Base-by-base conservation (phyloP, 2,329 filamentous ascomycete species). In the Penicillium sp. region DNA sequence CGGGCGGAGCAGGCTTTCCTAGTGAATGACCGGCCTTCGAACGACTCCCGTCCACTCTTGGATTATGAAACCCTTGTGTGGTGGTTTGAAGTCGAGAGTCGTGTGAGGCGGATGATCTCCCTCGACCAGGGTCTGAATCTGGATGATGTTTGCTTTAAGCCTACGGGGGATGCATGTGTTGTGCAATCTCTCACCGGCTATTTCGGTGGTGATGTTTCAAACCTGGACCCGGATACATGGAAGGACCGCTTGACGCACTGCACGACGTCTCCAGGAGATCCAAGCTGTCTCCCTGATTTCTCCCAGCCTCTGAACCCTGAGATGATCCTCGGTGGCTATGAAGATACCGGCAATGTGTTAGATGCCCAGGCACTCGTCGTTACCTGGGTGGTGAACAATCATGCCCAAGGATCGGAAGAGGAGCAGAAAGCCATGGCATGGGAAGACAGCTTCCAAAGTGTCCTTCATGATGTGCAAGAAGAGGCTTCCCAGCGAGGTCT, bases 371-470 rank as follows among this genome's bases (percentile, higher is more conserved):
- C 94, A 2, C 83, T 97, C 56, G 89, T 96, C 7, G 86, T 90
- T 5, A 97, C 92, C 0, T 99, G 94, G 94, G 93, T 99, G 7
- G 86, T 99, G 46, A 91, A 88, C 65, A 99, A 97, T 66, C 83
- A 88, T 62, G 81, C 83, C 4, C 91, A 95, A 69, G 91, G 86
- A 9, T 88, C 88, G 3, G 76, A 83, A 27, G 85, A 86, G 43
- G 82, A 94, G 50, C 81, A 83, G 49, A 85, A 83, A 54, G 92
- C 92, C 3, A 90, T 93, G 77, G 91, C 96, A 65, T 99, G 92
- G 88, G 94, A 99, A 71, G 82, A 86, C 58, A 87, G 86, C 18
- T 80, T 97, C 52, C 91, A 89, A 67, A 79, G 85, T 52, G 83
- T 88, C 8, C 80, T 99, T 9, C 78, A 92, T 18, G 83, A 86